Evolutionary conservation across 805 yeast genomes (phyloP).

Genomic region (Crinitomyces ghanaensis): DNA sequence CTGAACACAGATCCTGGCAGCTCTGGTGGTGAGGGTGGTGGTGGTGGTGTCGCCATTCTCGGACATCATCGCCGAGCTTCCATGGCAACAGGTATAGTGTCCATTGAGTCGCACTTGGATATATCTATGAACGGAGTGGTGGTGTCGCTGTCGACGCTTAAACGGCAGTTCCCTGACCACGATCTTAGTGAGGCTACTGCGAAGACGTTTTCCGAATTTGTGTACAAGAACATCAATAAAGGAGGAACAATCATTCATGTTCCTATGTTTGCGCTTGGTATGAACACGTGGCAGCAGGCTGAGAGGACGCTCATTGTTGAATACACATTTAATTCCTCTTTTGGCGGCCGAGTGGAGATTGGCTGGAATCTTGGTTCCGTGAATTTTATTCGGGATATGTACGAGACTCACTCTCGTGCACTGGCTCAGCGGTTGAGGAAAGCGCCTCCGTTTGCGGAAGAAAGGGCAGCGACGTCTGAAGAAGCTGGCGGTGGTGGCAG

Average conservation of each 20-base stretch:
- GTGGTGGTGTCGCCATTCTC: too few species aligned
- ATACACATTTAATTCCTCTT: constrained; percentile 56
- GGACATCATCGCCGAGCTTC: too few species aligned
- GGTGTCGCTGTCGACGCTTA: constrained; percentile 56
- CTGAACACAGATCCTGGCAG: too few species aligned
- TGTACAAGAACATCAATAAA: constrained; percentile 35
- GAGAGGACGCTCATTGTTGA: constrained; percentile 43
- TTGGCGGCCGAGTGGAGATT: constrained; percentile 84
- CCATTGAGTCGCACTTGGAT: constrained; percentile 49
- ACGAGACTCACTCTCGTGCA: constrained; percentile 72
- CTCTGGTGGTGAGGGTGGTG: too few species aligned
- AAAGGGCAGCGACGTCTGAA: constrained; percentile 5
- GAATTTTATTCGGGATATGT: constrained; percentile 84
- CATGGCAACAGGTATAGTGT: too few species aligned
- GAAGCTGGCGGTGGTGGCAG: constrained; percentile 9
- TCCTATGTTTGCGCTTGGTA: constrained; percentile 62
- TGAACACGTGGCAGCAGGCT: constrained; percentile 59
- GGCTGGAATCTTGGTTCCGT: constrained; percentile 92
- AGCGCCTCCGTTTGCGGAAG: too few species aligned
- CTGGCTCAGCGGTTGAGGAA: constrained; percentile 41
- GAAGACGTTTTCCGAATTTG: constrained; percentile 36
- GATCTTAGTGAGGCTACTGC: constrained; percentile 39
- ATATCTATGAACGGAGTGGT: constrained; percentile 50
- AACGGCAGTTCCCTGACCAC: constrained; percentile 36
- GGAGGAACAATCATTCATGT: constrained; percentile 77